Evolutionary conservation across 257 asterid species (phyloP).

Genomic region (Nicotiana attenuata): DNA sequence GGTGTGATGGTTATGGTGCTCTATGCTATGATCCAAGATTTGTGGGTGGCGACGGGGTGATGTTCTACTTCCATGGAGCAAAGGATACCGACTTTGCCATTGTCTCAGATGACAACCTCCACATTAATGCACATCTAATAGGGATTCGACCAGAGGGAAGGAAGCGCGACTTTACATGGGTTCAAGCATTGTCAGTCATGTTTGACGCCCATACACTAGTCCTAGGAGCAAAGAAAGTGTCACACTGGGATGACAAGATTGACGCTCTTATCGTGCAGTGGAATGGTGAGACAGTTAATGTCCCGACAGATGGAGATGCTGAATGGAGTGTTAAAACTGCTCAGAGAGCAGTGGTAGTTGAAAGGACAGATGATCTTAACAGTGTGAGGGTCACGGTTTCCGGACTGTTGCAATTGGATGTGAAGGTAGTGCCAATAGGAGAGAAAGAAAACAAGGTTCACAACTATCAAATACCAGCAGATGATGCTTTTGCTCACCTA

Average conservation of each 20-base stretch:
- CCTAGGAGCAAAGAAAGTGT: conserved; percentile 43
- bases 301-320: conserved; percentile 47
- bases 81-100: conserved; percentile 54
- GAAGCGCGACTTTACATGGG: conserved; percentile 74
- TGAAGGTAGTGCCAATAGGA: conserved; percentile 50
- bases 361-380: conserved; percentile 60
- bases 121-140: conserved; percentile 66
- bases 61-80: conserved; percentile 82
- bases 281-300: conserved; percentile 27
- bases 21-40: conserved; percentile 74
- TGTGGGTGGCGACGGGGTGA: conserved; percentile 71
- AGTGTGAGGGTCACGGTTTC: conserved; percentile 37
- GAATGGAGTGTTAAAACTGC: conserved; percentile 38
- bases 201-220: conserved; percentile 48
- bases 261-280: conserved; percentile 51
- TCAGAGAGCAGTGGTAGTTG: conserved; percentile 35
- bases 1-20: conserved; percentile 56
- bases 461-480: conserved; percentile 45
- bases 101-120: conserved; percentile 60
- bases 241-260: conserved; percentile 42
- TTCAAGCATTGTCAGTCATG: conserved; percentile 63
- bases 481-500: conserved; percentile 56
- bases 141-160: conserved; percentile 65
- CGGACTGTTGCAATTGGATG: conserved; percentile 38
- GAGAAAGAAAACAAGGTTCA: conserved; percentile 49